Evolutionary conservation across 257 asterid species (phyloP), one percentile per base, ranked within the genome.

Genomic region (Capsicum chinense): DNA sequence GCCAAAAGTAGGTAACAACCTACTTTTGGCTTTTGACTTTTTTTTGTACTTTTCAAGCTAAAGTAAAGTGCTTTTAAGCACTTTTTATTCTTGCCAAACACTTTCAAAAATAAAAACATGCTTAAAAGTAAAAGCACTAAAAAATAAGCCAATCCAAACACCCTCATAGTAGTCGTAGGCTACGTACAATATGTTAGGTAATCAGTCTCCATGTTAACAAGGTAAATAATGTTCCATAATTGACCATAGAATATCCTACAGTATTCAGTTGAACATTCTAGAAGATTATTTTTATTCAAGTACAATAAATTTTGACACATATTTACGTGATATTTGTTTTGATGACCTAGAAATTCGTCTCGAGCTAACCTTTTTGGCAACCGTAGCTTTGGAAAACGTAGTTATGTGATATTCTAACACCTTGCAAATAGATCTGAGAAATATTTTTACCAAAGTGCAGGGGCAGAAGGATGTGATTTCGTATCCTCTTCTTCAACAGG

Each of bases 401-500:
- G 52, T 76, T 15, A 52, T 14, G 12, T 52, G 81, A 76, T 44
- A 71, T 54, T 52, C 71, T 66, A 54, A 86, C 83, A 66, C 81
- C 8, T 52, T 76, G 81, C 62, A 52, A 85, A 79, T 87, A 87
- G 66, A 91, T 79, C 81, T 89, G 91, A 76, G 86, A 83, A 69
- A 62, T 86, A 80, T 88, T 88, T 66, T 83, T 90, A 87, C 88
- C 90, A 89, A 94, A 95, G 99, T 96, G 99, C 99, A 94, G 99
- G 99, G 97, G 95, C 92, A 76, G 99, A 96, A 91, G 99, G 99
- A 85, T 85, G 90, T 84, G 98, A 94, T 76, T 85, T 81, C 86
- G 89, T 83, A 54, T 48, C 85, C 84, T 90, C 97, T 39, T 90
- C 95, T 85, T 91, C 94, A 62, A 90, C 95, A 67, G 91, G 94